Evolutionary conservation across 2,329 filamentous ascomycete species (phyloP), one percentile per base, ranked within the genome.

Genomic region (Aschersonia sp.): DNA sequence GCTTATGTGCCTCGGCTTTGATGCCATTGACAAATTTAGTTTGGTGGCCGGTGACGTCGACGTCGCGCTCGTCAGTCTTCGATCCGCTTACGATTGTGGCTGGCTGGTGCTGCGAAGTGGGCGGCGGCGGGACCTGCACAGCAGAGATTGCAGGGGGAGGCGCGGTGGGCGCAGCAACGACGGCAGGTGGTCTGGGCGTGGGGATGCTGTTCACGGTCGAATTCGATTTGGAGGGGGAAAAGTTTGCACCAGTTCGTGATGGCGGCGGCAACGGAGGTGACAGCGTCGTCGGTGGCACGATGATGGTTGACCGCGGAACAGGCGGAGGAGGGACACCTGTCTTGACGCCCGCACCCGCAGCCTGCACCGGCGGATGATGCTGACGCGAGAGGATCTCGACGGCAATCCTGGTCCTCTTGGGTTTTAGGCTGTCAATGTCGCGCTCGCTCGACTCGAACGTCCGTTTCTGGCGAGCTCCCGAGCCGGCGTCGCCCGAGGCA

Each of bases 21-120:
- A 80, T 73, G 54, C 77, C 77, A 68, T 79, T 79, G 56, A 68
- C 71, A 46, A 75, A 72, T 61, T 79, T 81, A 54, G 73, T 68
- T 56, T 73, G 71, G 52, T 77, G 70, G 60, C 70, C 75, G 54
- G 70, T 73, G 47, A 67, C 52, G 52, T 54, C 57, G 45, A 54
- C 51, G 46, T 62, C 58, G 46, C 56, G 51, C 42, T 60, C 57
- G n/a, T 52, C 47, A 14, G 47, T 46, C 31, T 40, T 46, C 43
- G 46, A 47, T 42, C 43, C 47, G 55, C 22, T 22, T 22, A 22
- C 22, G 22, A 22, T 22, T 22, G 22, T 22, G 22, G 22, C 22
- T 22, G 22, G 22, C 22, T 22, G 22, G 22, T 22, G 22, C 22
- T 22, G 22, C 22, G 22, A 22, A 22, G 22, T 22, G 22, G 22